Conservation (phyloP, 768 basidiomycete genomes). For the Russula lepida region DNA sequence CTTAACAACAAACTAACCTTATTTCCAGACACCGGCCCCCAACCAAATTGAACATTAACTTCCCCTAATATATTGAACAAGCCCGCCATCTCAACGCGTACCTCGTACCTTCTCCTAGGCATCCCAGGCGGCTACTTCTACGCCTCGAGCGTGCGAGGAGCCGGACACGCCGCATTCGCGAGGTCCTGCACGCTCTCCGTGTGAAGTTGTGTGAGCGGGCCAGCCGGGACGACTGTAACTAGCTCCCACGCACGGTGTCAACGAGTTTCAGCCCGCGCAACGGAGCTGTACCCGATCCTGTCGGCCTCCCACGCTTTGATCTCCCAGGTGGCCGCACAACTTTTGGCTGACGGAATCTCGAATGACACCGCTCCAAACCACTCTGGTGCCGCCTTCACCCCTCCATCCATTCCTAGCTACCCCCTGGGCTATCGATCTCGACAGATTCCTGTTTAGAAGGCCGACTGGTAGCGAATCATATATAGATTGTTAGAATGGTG, state of each 20-base stretch:
- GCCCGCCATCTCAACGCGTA: slow-evolving; percentile 8
- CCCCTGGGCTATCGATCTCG: no score
- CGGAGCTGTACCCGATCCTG: slow-evolving; percentile 7
- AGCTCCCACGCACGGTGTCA: slow-evolving; percentile 10
- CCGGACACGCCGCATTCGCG: slow-evolving; percentile 9
- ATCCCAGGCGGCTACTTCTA: slow-evolving; percentile 14
- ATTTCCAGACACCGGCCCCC: slow-evolving; percentile 8
- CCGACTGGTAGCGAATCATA: no score
- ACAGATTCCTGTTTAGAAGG: no score
- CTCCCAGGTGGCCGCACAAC: slow-evolving; percentile 16
- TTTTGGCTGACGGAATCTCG: no score
- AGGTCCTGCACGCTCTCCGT: slow-evolving; percentile 12
- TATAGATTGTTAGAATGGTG: no score
- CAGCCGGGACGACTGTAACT: slow-evolving; percentile 7
- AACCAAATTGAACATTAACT: slow-evolving; percentile 9
- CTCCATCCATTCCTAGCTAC: no score
- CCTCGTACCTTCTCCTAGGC: slow-evolving; percentile 12
- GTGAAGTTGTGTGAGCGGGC: slow-evolving; percentile 11
- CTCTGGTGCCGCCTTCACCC: no score
- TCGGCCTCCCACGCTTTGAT: slow-evolving; percentile 13
- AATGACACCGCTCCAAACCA: no score
- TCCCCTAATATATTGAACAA: slow-evolving; percentile 7
- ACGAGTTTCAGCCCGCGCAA: slow-evolving; percentile 12
- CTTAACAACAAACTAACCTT: not conserved
- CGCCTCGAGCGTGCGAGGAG: not conserved